Base-by-base conservation (phyloP, 352 stramenopile species). In the Phytopythium mirpurense region DNA sequence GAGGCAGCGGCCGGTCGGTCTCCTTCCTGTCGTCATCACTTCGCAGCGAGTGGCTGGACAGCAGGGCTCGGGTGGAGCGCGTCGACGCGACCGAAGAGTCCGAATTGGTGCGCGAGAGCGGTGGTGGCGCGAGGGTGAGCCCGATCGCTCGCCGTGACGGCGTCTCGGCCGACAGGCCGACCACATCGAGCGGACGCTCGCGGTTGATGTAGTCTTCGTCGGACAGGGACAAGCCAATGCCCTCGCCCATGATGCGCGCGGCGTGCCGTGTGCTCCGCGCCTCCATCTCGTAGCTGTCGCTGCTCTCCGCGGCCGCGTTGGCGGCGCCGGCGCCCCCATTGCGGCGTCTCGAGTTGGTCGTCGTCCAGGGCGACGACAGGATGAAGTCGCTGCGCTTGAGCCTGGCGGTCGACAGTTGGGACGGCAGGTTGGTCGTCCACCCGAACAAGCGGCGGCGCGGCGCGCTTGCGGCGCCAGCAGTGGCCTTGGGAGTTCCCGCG, bases 121-220 rank as follows among this genome's bases (percentile, higher is more conserved):
- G 41, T 16, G 60, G 51, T 0, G 56, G 47, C 10, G 47, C 23
- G 11, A 41, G 3, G 11, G 43, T 24, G 14, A 57, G 60, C n/a
- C 35, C 36, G 3, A 52, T 23, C n/a, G 46, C 46, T 45, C 42
- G 34, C 34, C 37, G 42, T 40, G 48, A 54, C 4, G 48, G 48
- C 16, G 48, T 60, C 26, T 68, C 59, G 0, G 50, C 41, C 2
- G 51, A 60, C 1, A 21, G 31, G 6, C 19, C 46, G 7, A 31
- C 21, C 18, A 14, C 3, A 19, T 45, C 54, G 0, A 74, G 46
- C 1, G 65, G 65, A 41, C 61, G 69, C 32, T 90, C 77, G 27
- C 83, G 70, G 11, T 74, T 73, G 43, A 90, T 68, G 35, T 83
- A 90, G 42, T 90, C 76, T 61, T 86, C 76, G 23, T 90, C 79